These are phyloP conservation scores for Talaromyces pinophilus DNA, from an alignment of 2,329 filamentous ascomycete genomes.

Conservation along the genomic window DNA sequence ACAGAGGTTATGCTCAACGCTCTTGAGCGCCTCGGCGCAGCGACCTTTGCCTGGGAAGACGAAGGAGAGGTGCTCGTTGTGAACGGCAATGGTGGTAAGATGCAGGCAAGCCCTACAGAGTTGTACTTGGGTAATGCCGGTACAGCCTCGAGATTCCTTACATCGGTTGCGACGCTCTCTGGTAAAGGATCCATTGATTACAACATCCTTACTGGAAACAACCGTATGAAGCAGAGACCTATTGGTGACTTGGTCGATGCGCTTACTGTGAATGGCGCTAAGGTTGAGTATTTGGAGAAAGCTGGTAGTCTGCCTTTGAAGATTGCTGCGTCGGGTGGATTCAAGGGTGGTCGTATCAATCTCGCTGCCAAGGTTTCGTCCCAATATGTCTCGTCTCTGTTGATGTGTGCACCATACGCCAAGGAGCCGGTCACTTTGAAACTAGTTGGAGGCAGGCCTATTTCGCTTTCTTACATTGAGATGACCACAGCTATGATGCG, in stretches of 20 bases:
- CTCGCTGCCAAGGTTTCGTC: conserved; percentile 94
- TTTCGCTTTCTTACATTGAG: conserved; percentile 95
- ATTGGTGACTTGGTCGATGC: conserved; percentile 93
- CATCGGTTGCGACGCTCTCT: conserved; percentile 85
- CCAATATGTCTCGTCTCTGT: conserved; percentile 95
- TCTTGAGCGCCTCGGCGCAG: conserved; percentile 79
- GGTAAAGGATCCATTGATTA: conserved; percentile 62
- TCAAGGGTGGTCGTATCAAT: conserved; percentile 84
- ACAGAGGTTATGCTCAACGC: conserved; percentile 96
- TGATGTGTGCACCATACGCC: conserved; percentile 96
- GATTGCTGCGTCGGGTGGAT: conserved; percentile 78
- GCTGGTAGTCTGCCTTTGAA: conserved; percentile 80
- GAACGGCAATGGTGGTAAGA: conserved; percentile 82
- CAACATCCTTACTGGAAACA: conserved; percentile 87
- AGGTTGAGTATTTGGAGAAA: conserved; percentile 80
- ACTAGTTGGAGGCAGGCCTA: conserved; percentile 93
- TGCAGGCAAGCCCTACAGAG: conserved; percentile 72
- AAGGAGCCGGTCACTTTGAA: conserved; percentile 89
- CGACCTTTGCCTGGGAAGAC: conserved; percentile 90
- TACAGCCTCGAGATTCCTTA: conserved; percentile 92
- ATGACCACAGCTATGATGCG: conserved; percentile 99
- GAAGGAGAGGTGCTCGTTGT: conserved; percentile 89
- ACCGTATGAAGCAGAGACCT: conserved; percentile 92
- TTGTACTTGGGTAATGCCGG: conserved; percentile 96
- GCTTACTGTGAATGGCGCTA: conserved; percentile 80